Evolutionary conservation across 345 rosid species (phyloP), one percentile per base, ranked within the genome.

Genomic region (rapeseed (Brassica napus)): DNA sequence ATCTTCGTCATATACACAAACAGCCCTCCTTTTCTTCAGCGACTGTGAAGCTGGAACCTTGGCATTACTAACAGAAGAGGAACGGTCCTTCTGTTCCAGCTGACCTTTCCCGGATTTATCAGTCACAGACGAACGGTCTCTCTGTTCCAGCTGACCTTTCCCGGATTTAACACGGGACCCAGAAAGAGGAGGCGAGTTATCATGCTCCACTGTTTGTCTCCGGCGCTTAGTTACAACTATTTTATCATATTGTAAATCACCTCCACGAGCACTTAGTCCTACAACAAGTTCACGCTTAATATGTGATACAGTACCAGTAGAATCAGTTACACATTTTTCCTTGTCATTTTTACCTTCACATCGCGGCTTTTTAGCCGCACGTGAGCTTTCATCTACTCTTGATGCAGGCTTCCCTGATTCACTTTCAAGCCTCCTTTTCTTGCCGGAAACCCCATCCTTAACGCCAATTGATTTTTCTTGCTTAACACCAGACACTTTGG

Each of bases 1-100:
- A 15, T 88, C 92, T 34, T 88, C 97, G 9, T 88, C 94, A 58
- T 69, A 88, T 32, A 93, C 84, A 84, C 94, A 78, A 81, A 96
- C 97, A 65, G 92, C 94, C 87, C 97, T 90, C 37, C 98, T 87
- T 75, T 88, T 90, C 83, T 84, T 93, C 31, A 73, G 85, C 42
- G 67, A 65, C 75, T 82, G 93, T 66, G 80, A 74, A 77, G 79
- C 83, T 79, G 72, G 87, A 65, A 76, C 74, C 73, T 75, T 78
- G 79, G 30, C 78, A 3, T 78, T 73, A 58, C 71, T 59, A 59
- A 12, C 73, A 82, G 74, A 74, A 55, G 86, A 71, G 62, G 69
- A 16, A 47, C 71, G 83, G 77, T 79, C 83, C 79, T 84, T 89
- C 77, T 80, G 77, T 59, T 82, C 88, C 39, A 59, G 67, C 63